Percentiles rank a stretch among this genome's conserved stretches.
phyloP scores from a whole-genome alignment of 2,329 filamentous ascomycete species.

The Sarocladium oryzae region DNA sequence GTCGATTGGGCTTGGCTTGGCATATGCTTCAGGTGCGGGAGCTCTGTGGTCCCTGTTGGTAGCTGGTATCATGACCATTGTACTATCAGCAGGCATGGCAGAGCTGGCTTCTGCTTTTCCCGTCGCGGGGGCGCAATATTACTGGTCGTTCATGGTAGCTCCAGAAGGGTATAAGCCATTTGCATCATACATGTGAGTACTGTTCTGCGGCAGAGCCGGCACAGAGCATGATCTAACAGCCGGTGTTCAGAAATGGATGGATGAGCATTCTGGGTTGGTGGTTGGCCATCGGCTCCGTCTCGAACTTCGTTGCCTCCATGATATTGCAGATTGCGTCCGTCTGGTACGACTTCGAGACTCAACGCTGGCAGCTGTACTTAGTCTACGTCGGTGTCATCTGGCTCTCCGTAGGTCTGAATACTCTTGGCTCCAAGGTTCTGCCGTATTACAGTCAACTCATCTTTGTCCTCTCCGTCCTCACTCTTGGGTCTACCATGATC shows the following conservation, averaged over 20 bases:
- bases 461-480: not conserved
- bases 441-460: not conserved
- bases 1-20: conserved; percentile 16
- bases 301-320: conserved; percentile 1
- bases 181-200: conserved; percentile 10
- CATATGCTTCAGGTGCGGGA: conserved; percentile 13
- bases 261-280: not conserved
- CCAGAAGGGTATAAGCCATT: conserved; percentile 12
- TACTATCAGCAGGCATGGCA: conserved; percentile 21
- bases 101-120: conserved; percentile 20
- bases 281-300: not conserved
- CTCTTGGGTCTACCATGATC: not conserved
- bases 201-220: not conserved
- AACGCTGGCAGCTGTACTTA: not conserved
- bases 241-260: not conserved
- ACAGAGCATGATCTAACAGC: not conserved
- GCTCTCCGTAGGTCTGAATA: not conserved
- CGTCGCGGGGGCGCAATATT: conserved; percentile 11
- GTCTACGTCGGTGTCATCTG: conserved; percentile 1
- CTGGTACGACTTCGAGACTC: not conserved
- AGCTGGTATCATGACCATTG: conserved; percentile 4
- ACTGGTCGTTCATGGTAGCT: conserved; percentile 15
- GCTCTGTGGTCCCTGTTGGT: conserved; percentile 15
- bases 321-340: not conserved
- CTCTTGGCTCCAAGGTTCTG: not conserved